Percentiles rank a stretch among this genome's conserved stretches.
Conservation (phyloP, 306 rosid species). For the Mimosa pudica region DNA sequence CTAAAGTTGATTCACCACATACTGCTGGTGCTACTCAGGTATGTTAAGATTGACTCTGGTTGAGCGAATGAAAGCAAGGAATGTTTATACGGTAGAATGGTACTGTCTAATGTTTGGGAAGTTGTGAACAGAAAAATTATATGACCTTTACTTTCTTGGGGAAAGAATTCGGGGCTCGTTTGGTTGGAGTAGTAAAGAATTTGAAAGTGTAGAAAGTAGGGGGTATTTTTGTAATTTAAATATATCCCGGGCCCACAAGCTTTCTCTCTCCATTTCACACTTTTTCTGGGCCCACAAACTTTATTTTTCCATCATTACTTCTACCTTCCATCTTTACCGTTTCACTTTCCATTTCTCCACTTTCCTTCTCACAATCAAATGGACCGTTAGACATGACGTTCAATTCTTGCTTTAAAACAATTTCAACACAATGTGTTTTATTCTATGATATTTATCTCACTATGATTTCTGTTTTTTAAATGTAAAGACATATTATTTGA, state of each 20-base stretch:
- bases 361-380: too few species aligned
- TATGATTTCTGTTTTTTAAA: not conserved
- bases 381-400: not conserved
- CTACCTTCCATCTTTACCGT: too few species aligned
- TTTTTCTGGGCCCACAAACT: too few species aligned
- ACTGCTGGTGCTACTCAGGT: constrained; percentile 90
- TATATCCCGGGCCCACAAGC: too few species aligned
- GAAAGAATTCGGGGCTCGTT: constrained; percentile 67
- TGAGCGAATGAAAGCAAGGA: constrained; percentile 10
- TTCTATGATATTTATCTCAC: constrained; percentile 6
- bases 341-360: too few species aligned
- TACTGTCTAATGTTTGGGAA: constrained; percentile 31
- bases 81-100: constrained; percentile 26
- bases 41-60: constrained; percentile 35
- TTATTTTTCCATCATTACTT: too few species aligned
- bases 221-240: too few species aligned
- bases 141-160: constrained; percentile 71
- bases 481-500: not conserved
- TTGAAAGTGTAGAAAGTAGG: too few species aligned
- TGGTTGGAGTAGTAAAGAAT: too few species aligned
- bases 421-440: not conserved
- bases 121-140: constrained; percentile 67
- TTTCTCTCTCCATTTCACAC: too few species aligned
- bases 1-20: constrained; percentile 60
- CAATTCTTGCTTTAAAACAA: constrained; percentile 19